phyloP scores from a whole-genome alignment of 495 filamentous ascomycete species.

The Friedmanniomyces simplex region DNA sequence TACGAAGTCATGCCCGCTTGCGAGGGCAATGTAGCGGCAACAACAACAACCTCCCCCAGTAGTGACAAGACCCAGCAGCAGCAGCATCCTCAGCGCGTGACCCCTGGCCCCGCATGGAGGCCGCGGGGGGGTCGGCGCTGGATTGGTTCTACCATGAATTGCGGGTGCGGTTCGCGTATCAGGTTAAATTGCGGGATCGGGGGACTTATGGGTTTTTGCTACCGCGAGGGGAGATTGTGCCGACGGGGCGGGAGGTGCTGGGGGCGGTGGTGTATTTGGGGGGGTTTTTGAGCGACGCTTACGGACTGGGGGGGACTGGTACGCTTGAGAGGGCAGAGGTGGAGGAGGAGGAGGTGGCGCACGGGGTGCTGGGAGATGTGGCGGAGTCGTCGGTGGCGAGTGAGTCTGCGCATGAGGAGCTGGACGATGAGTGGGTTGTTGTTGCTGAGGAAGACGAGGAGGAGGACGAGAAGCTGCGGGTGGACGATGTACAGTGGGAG shows the following conservation, averaged over 20 bases:
- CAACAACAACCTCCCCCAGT: slow-evolving; percentile 11
- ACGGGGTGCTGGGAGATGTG: no score
- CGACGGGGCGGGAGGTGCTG: slow-evolving; percentile 78
- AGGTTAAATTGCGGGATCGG: slow-evolving; percentile 90
- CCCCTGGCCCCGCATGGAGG: slow-evolving; percentile 44
- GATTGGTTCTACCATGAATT: slow-evolving; percentile 96
- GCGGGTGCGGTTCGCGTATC: slow-evolving; percentile 72
- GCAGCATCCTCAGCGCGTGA: no score
- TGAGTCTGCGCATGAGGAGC: not conserved
- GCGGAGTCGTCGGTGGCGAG: not conserved
- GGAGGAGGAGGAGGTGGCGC: not conserved
- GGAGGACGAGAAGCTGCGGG: not conserved
- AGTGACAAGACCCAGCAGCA: slow-evolving; percentile 9
- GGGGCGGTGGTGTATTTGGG: slow-evolving; percentile 73
- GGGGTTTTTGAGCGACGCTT: slow-evolving; percentile 3
- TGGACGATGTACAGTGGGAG: slow-evolving; percentile 9
- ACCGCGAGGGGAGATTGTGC: slow-evolving; percentile 76
- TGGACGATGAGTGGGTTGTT: not conserved
- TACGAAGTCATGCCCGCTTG: slow-evolving; percentile 84
- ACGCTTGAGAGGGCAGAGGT: not conserved
- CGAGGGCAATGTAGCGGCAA: slow-evolving; percentile 55
- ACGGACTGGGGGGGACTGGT: not conserved
- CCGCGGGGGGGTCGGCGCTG: slow-evolving; percentile 72
- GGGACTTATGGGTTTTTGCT: slow-evolving; percentile 91
- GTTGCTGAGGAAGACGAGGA: not conserved